Percentiles rank a stretch among this genome's conserved stretches.
Conservation (phyloP, 2,329 filamentous ascomycete species). For the Phyllosticta paracitricarpa region DNA sequence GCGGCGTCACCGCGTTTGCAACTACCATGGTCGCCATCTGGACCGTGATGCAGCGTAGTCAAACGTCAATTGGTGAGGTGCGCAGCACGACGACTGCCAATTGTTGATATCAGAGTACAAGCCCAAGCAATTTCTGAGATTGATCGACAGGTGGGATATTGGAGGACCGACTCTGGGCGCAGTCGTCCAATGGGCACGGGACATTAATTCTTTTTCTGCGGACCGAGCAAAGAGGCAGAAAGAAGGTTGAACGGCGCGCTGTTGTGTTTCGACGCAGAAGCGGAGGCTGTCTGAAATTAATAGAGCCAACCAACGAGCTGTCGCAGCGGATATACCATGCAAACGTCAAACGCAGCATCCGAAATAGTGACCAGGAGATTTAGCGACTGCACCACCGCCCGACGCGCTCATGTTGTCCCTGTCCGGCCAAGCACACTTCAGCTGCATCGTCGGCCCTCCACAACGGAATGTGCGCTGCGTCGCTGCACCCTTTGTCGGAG, state of each 20-base stretch:
- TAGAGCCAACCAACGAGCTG: conserved; percentile 18
- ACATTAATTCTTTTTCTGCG: not conserved
- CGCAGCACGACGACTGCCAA: not conserved
- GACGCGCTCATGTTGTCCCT: not conserved
- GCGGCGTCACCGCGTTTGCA: not conserved
- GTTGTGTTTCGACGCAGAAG: not conserved
- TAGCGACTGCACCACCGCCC: not conserved
- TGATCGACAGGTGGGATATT: not conserved
- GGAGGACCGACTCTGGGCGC: not conserved
- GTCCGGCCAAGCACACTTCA: not conserved
- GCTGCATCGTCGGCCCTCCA: not conserved
- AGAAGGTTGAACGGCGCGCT: not conserved
- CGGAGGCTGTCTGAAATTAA: not conserved
- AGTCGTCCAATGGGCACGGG: not conserved
- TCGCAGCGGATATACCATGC: not conserved
- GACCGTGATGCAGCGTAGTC: not conserved
- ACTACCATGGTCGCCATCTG: not conserved
- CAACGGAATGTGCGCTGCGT: not conserved
- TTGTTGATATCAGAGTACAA: not conserved
- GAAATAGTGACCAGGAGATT: not conserved
- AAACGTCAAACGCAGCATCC: not conserved
- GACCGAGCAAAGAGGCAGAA: not conserved
- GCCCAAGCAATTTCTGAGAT: not conserved
- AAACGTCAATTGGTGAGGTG: not conserved
- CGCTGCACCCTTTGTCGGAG: not conserved